Evolutionary conservation across 129 eudicot species (phyloP).

Genomic region (Sambucus nigra): DNA sequence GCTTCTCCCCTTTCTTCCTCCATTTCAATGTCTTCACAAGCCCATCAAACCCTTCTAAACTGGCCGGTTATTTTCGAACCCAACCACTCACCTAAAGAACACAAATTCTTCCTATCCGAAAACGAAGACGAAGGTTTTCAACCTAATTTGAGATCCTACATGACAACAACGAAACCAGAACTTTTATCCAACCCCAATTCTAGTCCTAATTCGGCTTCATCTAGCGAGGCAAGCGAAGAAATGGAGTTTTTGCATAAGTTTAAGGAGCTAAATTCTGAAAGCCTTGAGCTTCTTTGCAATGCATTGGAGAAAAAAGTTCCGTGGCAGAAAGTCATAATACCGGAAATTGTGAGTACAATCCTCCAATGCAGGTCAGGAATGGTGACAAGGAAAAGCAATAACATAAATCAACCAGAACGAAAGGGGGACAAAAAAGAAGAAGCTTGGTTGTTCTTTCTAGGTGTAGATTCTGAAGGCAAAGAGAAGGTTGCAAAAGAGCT

Average conservation of each 20-base stretch:
- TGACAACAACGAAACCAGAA: conserved; percentile 60
- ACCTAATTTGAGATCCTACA: conserved; percentile 18
- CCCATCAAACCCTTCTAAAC: conserved; percentile 17
- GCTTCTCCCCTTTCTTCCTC: conserved; percentile 41
- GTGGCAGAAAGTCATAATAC: conserved; percentile 62
- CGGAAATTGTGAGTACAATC: conserved; percentile 48
- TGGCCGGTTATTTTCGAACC: conserved; percentile 49
- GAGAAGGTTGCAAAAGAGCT: conserved; percentile 48
- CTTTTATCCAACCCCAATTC: conserved; percentile 85
- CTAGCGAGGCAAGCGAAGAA: conserved; percentile 62
- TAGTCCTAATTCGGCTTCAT: conserved; percentile 85
- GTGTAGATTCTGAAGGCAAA: conserved; percentile 53
- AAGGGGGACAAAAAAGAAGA: conserved; percentile 26
- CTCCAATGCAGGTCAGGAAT: conserved; percentile 56
- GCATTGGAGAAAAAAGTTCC: conserved; percentile 71
- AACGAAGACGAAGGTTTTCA: conserved; percentile 19
- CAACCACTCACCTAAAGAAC: conserved; percentile 33
- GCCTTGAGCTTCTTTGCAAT: conserved; percentile 28
- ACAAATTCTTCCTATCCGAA: conserved; percentile 33
- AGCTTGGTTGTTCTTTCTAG: conserved; percentile 64
- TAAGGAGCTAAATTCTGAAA: conserved; percentile 52
- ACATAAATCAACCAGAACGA: conserved; percentile 6
- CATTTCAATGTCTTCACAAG: conserved; percentile 29
- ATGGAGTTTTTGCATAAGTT: conserved; percentile 28
- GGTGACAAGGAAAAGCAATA: conserved; percentile 18